phyloP scores from a whole-genome alignment of 139 green algal species.

The Zygnema circumcarinatum region DNA sequence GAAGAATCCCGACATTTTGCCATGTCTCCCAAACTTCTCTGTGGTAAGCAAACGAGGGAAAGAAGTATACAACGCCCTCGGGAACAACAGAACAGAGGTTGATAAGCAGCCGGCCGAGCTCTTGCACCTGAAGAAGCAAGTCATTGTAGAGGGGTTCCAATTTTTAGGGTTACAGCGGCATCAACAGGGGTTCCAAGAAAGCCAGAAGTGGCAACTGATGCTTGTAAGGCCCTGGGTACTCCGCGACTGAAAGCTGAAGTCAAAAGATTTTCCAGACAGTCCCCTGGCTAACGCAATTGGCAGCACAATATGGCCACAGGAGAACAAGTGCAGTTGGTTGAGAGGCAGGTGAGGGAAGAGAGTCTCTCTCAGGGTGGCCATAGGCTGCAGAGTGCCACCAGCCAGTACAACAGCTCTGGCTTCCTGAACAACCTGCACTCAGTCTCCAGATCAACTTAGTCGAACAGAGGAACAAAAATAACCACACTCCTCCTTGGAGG shows the following conservation, averaged over 20 bases:
- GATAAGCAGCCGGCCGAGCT: conserved; percentile 61
- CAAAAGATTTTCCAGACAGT: conserved; percentile 70
- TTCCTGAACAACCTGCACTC: conserved; percentile 16
- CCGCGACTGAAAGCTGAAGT: conserved; percentile 62
- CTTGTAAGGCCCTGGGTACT: too few species aligned
- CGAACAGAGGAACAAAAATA: too few species aligned
- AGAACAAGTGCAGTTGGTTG: conserved; percentile 69
- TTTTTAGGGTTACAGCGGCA: too few species aligned
- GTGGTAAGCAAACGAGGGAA: conserved; percentile 85
- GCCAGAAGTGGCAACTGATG: too few species aligned
- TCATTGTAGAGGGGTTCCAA: too few species aligned
- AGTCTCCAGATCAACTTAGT: too few species aligned
- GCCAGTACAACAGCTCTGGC: conserved; percentile 85
- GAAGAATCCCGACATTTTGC: conserved; percentile 67
- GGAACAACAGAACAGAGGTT: conserved; percentile 70
- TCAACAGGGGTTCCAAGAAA: too few species aligned
- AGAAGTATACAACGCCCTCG: conserved; percentile 89
- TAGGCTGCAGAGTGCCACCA: conserved; percentile 88
- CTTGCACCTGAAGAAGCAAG: conserved; percentile 62
- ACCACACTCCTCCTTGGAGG: too few species aligned
- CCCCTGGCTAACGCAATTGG: conserved; percentile 70
- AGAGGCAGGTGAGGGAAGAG: conserved; percentile 70
- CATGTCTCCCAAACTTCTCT: conserved; percentile 64
- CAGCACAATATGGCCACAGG: conserved; percentile 90
- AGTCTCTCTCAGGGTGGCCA: conserved; percentile 66